Conservation (phyloP, 805 yeast species). For the Candida patagonica region DNA sequence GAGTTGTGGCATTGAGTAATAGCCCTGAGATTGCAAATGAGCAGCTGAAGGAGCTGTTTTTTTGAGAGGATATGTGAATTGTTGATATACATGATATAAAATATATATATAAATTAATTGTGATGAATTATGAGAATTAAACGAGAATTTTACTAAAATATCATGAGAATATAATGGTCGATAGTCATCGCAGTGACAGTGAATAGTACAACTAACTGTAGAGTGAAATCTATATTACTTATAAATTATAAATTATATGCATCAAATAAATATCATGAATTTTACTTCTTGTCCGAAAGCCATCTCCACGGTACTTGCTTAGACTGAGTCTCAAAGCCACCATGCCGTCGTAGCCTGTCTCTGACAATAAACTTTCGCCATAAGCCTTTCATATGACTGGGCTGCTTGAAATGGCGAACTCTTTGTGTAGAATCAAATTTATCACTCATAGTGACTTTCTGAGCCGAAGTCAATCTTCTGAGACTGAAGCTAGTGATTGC, state of each 20-base stretch:
- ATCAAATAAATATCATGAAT: too few species aligned
- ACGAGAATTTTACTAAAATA: too few species aligned
- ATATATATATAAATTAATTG: neutral
- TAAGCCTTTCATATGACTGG: too few species aligned
- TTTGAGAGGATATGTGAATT: too few species aligned
- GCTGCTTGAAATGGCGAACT: too few species aligned
- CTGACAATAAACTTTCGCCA: too few species aligned
- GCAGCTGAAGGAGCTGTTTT: constrained; percentile 12
- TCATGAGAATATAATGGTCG: too few species aligned
- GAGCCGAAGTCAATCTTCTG: constrained; percentile 49
- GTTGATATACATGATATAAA: too few species aligned
- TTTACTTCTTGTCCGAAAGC: constrained; percentile 13
- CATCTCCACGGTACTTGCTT: constrained; percentile 16
- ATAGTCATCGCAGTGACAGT: too few species aligned
- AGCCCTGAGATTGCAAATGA: constrained; percentile 11
- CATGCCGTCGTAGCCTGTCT: neutral
- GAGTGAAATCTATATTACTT: too few species aligned
- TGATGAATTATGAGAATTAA: neutral
- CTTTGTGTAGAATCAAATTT: neutral
- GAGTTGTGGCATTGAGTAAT: constrained; percentile 11
- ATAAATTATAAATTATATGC: too few species aligned
- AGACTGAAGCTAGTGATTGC: constrained; percentile 47
- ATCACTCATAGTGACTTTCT: constrained; percentile 61
- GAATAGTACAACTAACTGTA: too few species aligned
- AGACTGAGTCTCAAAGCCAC: neutral